A percentile compares a stretch with the other conserved stretches of the same genome.
These are phyloP conservation scores for Carex littledalei DNA, from an alignment of 176 grass and related monocot genomes.

Conservation along the genomic window DNA sequence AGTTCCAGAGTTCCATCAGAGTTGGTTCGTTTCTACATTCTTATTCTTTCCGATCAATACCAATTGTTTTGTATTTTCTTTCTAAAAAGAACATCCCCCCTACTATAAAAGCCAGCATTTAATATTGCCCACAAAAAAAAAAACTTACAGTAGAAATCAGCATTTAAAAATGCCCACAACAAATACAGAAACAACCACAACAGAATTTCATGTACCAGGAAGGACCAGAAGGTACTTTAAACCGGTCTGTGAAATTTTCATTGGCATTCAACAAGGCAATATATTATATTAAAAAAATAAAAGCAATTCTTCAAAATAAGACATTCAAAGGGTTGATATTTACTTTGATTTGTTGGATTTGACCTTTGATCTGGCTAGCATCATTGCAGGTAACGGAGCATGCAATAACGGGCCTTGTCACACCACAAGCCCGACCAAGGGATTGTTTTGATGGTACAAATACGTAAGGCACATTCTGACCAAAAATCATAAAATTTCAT, in stretches of 20 bases:
- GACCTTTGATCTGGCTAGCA: slow-evolving; percentile 60
- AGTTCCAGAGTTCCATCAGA: neutral
- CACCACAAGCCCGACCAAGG: slow-evolving; percentile 80
- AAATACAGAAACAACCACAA: too few relatives aligned
- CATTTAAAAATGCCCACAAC: too few relatives aligned
- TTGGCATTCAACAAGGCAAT: too few relatives aligned
- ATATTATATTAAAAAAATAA: too few relatives aligned
- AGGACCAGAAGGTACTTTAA: too few relatives aligned
- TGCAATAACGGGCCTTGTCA: slow-evolving; percentile 77
- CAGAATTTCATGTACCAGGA: too few relatives aligned
- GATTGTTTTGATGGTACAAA: slow-evolving; percentile 83
- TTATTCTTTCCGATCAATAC: neutral
- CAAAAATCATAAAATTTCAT: neutral
- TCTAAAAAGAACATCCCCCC: too few relatives aligned
- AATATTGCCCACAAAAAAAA: too few relatives aligned
- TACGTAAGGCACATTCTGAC: slow-evolving; percentile 78
- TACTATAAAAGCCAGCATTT: too few relatives aligned
- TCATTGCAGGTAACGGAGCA: slow-evolving; percentile 84
- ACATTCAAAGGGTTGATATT: neutral
- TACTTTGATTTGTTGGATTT: slow-evolving; percentile 74
- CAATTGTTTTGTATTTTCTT: too few relatives aligned
- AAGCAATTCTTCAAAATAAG: neutral
- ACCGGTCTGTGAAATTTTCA: too few relatives aligned
- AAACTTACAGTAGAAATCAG: too few relatives aligned
- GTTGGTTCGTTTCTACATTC: neutral